Base-by-base conservation (phyloP, 371 early-diverging fungal species). In the Apophysomyces variabilis region DNA sequence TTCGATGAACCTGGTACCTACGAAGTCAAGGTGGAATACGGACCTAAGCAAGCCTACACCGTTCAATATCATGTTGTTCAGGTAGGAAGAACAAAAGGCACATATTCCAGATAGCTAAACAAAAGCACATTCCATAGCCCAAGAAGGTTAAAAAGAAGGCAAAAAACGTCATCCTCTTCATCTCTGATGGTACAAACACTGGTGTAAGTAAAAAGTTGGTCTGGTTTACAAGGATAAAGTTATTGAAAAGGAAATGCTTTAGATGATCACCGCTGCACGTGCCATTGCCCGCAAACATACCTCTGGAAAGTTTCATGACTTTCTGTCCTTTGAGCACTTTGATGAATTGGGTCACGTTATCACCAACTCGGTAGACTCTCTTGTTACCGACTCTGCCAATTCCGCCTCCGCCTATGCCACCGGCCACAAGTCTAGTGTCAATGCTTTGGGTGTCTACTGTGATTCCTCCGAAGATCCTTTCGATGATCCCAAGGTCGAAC, bases 351-450 rank as follows among this genome's bases (percentile, higher is more conserved):
- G 92, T 21, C 88, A 88, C 62, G 75, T 90, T 71, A 78, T 85
- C 65, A 88, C 91, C 68, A 86, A 90, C 71, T 90, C 90, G 18
- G 70, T 90, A 47, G 92, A 92, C 74, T 75, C 87, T 62, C 79
- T 92, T 59, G 71, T 90, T 58, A 92, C 92, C 56, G 91, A 92
- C 73, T 90, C 90, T 64, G 89, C 92, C 70, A 92, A 92, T 78
- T 87, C 88, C 50, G 92, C 92, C 56, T 81, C 86, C 7, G 77
- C 92, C 62, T 92, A 89, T 75, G 74, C 85, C 68, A 80, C 87
- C 67, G 90, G 92, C 26, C 89, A 90, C 73, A 90, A 90, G 77
- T 68, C 78, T 39, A 77, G 82, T 47, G 84, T 86, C 60, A 86
- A 82, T 66, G 84, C 84, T 57, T 71, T 92, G 38, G 86, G 85